Percentiles rank a stretch among this genome's conserved stretches.
Evolutionary conservation across 768 basidiomycete genomes (phyloP).

Genomic region (Tricholoma flavovirens): DNA sequence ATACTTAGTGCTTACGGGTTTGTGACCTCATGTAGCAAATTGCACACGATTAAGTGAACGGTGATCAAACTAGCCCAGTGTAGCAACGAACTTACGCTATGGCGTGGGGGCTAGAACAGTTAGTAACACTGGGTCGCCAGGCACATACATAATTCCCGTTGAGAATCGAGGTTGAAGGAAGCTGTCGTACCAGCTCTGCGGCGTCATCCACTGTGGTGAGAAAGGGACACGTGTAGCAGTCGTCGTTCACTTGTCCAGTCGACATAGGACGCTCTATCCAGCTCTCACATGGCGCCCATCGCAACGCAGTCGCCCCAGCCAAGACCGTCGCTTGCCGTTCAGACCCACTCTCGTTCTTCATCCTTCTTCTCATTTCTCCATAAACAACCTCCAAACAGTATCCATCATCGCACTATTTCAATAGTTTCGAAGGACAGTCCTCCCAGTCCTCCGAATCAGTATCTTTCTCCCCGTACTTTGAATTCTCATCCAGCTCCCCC

Average conservation of each 20-base stretch:
- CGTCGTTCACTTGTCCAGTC: no score
- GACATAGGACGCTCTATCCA: no score
- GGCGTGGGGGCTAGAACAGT: no score
- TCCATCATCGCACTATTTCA: slow-evolving; percentile 15
- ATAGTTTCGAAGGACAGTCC: slow-evolving; percentile 3
- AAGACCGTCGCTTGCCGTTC: slow-evolving; percentile 16
- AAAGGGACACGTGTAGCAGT: neutral
- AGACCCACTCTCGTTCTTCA: slow-evolving; percentile 46
- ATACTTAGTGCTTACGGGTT: no score
- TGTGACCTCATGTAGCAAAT: no score
- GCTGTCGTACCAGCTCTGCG: no score
- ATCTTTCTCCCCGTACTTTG: neutral
- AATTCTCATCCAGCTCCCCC: slow-evolving; percentile 1
- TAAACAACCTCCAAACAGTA: slow-evolving; percentile 27
- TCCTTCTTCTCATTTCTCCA: slow-evolving; percentile 62
- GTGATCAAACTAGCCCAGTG: no score
- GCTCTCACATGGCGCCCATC: slow-evolving; percentile 14
- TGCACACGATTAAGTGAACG: neutral
- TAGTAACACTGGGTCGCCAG: no score
- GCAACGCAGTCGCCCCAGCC: slow-evolving; percentile 14
- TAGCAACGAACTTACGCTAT: no score
- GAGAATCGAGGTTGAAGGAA: no score
- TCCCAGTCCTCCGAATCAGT: neutral
- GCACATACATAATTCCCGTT: no score
- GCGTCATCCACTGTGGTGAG: no score